Percentiles rank a stretch among this genome's conserved stretches.
Conservation (phyloP, 441 rosid genomes). For the Mallotus repandus region DNA sequence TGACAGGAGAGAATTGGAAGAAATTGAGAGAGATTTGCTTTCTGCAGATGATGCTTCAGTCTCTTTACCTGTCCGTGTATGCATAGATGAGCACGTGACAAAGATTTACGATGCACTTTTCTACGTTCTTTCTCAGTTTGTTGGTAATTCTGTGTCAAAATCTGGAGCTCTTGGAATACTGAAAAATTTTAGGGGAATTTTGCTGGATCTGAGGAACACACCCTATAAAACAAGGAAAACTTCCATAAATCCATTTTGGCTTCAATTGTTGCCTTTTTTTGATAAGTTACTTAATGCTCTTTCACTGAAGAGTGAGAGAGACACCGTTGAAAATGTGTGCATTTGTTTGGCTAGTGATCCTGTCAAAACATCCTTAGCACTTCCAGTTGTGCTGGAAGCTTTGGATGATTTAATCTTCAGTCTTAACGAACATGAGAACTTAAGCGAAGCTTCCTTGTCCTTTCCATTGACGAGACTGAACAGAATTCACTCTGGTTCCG, state of each 20-base stretch:
- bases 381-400: constrained; percentile 80
- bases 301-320: constrained; percentile 57
- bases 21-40: constrained; percentile 54
- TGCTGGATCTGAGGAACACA: constrained; percentile 51
- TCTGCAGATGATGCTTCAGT: constrained; percentile 52
- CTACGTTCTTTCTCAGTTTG: constrained; percentile 48
- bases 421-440: constrained; percentile 42
- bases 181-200: constrained; percentile 39
- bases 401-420: constrained; percentile 46
- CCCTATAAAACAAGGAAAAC: constrained; percentile 69
- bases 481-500: constrained; percentile 84
- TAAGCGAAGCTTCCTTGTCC: constrained; percentile 42
- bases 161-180: constrained; percentile 53
- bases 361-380: constrained; percentile 62
- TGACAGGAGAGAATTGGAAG: constrained; percentile 62
- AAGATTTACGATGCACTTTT: constrained; percentile 58
- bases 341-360: constrained; percentile 76
- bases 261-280: constrained; percentile 52
- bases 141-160: constrained; percentile 50
- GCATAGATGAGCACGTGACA: constrained; percentile 82
- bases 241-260: constrained; percentile 41
- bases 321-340: constrained; percentile 36
- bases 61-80: constrained; percentile 67
- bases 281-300: constrained; percentile 51
- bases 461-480: constrained; percentile 62